phyloP scores from a whole-genome alignment of 352 stramenopile species.

The Phytopythium aichiense region DNA sequence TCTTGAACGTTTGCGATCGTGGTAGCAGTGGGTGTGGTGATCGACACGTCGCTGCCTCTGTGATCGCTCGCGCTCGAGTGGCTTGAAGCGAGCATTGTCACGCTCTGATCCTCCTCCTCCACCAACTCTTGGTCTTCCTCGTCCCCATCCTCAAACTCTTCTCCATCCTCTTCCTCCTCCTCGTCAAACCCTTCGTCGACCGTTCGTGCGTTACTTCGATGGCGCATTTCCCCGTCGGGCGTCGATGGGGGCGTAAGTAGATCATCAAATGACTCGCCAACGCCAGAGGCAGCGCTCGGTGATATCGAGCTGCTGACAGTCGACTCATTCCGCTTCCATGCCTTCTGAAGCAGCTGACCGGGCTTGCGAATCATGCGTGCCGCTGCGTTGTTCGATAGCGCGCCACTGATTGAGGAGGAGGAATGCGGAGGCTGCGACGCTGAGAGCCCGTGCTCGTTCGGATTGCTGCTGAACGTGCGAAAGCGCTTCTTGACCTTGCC shows the following conservation, averaged over 20 bases:
- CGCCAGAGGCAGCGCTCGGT: slow-evolving; percentile 13
- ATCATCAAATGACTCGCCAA: slow-evolving; percentile 16
- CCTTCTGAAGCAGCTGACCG: slow-evolving; percentile 62
- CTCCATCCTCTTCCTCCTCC: slow-evolving; percentile 1
- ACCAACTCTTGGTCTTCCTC: not conserved
- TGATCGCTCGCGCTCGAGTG: not conserved
- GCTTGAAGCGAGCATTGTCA: not conserved
- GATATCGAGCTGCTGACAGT: slow-evolving; percentile 9
- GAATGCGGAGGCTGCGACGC: slow-evolving; percentile 10
- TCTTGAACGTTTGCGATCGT: slow-evolving; percentile 34
- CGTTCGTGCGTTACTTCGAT: slow-evolving; percentile 11
- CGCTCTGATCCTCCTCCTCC: not conserved
- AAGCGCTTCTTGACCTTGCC: slow-evolving; percentile 76
- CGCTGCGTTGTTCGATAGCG: slow-evolving; percentile 22
- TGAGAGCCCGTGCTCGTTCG: slow-evolving; percentile 30
- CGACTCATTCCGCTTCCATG: slow-evolving; percentile 35
- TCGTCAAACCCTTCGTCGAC: not conserved
- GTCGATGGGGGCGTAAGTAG: slow-evolving; percentile 22
- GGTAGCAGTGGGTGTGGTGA: not conserved
- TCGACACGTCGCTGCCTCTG: not conserved
- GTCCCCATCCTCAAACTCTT: not conserved
- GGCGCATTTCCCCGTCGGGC: slow-evolving; percentile 12
- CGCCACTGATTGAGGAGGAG: slow-evolving; percentile 19
- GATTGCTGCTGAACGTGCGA: slow-evolving; percentile 47
- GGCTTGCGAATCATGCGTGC: slow-evolving; percentile 72